Base-by-base conservation (phyloP, 2,329 filamentous ascomycete species). In the Arachnomyces sp. region DNA sequence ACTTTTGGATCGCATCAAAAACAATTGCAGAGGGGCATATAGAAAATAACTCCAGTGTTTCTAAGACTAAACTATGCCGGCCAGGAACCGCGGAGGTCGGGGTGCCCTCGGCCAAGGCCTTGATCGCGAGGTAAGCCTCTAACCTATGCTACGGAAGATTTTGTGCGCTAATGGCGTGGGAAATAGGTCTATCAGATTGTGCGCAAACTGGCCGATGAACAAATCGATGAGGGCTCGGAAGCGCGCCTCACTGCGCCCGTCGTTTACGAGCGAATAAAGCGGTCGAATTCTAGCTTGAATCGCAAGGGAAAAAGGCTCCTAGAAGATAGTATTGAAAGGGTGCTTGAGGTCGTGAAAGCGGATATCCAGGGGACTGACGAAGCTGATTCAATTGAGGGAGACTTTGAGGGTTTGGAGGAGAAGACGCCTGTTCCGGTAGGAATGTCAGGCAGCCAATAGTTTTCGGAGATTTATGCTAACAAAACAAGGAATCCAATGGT, bases 231-330 rank as follows among this genome's bases (percentile, higher is more conserved):
- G 35, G 69, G 68, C 40, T 61, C 60, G 13, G 56, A 57, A 13
- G 64, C 70, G 6, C 71, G 68, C 39, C 65, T 84, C 5, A 80
- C 77, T 1, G 68, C 82, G 3, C 63, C 73, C 2, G 63, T 68
- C 2, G 75, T 93, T 1, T 95, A 92, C 58, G 82, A 88, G 30
- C 78, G 77, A 43, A 87, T 96, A 46, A 86, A 88, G 52, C 68
- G 72, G 37, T 95, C 88, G 11, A 95, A 95, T 59, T 94, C 88
- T 0, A 88, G 84, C 39, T 65, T 96, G 15, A 86, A 85, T 47
- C 74, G 92, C 15, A 80, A 84, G 50, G 87, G 86, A 30, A 94
- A 92, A 61, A 82, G 80, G 45, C 71, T 83, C 0, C 67, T 96
- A 1, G 86, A 95, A 59, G 85, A 92, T 47, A 83, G 84, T 28